These are phyloP conservation scores for Bryoglossum gracile DNA, from an alignment of 495 filamentous ascomycete genomes.

Conservation along the genomic window DNA sequence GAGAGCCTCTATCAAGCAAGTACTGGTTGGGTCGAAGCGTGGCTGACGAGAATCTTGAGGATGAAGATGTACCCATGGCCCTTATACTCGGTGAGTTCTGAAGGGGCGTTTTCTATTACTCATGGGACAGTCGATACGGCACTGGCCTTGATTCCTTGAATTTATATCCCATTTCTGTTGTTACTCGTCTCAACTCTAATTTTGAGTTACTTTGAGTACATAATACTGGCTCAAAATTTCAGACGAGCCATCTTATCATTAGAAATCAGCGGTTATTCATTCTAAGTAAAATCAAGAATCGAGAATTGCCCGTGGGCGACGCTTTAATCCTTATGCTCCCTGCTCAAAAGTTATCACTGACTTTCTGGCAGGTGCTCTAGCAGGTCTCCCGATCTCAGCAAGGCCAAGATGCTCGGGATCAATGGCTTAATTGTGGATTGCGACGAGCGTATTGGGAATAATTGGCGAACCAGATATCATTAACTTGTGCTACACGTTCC, in stretches of 20 bases:
- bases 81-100: constrained; percentile 45
- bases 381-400: constrained; percentile 50
- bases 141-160: too few relatives aligned
- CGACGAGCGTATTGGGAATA: constrained; percentile 57
- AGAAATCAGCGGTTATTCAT: too few relatives aligned
- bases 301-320: too few relatives aligned
- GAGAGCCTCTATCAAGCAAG: constrained; percentile 22
- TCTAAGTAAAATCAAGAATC: too few relatives aligned
- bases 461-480: constrained; percentile 54
- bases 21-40: constrained; percentile 55
- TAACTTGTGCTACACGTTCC: constrained; percentile 55
- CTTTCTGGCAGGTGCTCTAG: constrained; percentile 38
- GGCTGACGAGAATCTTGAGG: constrained; percentile 44
- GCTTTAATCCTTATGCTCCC: too few relatives aligned
- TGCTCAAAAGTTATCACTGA: constrained; percentile 2
- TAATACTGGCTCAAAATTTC: too few relatives aligned
- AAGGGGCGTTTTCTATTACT: too few relatives aligned
- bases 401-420: constrained; percentile 52
- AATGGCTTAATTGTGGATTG: constrained; percentile 52
- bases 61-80: constrained; percentile 48
- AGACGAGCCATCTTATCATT: too few relatives aligned
- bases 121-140: too few relatives aligned
- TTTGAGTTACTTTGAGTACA: too few relatives aligned
- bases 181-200: too few relatives aligned
- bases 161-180: too few relatives aligned